Evolutionary conservation across 176 grass and related monocot genomes (phyloP), one percentile per base, ranked within the genome.

Genomic region (Oryza glaberrima): DNA sequence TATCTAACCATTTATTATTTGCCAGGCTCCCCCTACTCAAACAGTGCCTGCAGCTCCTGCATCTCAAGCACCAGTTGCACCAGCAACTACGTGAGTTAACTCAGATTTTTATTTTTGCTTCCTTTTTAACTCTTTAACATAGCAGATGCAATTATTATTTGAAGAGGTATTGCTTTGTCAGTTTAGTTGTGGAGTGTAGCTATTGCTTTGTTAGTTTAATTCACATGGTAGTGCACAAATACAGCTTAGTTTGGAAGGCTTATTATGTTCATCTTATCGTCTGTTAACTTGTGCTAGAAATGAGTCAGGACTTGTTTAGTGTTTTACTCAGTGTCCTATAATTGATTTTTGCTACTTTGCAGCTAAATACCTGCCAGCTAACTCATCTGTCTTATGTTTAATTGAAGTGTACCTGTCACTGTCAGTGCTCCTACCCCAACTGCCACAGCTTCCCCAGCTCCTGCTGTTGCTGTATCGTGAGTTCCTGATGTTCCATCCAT

Each of bases 381-480:
- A 88, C 28, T 46, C 13, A 72, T 81, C 12, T 36, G 58, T 73
- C 23, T 25, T 91, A 17, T 22, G 34, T 82, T 70, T 78, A 87
- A 65, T 78, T 41, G 80, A 92, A 92, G 91, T 64, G 76, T 84
- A 85, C 89, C 91, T 82, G 61, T 65, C 82, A 88, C 89, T 82
- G 61, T 69, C 82, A 88, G 84, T 79, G 84, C 90, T 75, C 78
- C 90, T 43, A 51, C 78, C 83, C 78, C 92, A 86, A 75, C 67
- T 88, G 86, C 84, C 73, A 83, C 79, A 44, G 81, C 92, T 63
- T 79, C 86, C n/a, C 86, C 92, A 79, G 82, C 79, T 86, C 78
- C 92, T 80, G 86, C 86, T 66, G 88, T 90, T 81, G 79, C 77
- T 46, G 69, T 90, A 45, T 68, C 82, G 92, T 97, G 77, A 92